Evolutionary conservation across 805 yeast genomes (phyloP).

Genomic region (Wickerhamomyces bisporus): DNA sequence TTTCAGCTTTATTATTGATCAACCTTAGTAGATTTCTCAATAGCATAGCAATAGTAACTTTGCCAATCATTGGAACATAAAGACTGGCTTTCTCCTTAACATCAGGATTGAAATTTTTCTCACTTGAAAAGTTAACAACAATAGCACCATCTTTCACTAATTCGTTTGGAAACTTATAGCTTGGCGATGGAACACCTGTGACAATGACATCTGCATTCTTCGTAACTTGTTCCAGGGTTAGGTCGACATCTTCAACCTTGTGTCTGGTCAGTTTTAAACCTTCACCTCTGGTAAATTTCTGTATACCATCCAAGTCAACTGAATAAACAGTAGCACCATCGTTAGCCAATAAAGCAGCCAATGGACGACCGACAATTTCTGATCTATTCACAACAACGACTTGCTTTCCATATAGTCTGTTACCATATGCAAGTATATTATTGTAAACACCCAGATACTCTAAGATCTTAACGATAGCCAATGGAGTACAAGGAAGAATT

Average conservation of each 20-base stretch:
- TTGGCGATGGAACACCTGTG: constrained; percentile 88
- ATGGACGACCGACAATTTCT: constrained; percentile 95
- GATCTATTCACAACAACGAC: constrained; percentile 87
- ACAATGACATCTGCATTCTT: constrained; percentile 82
- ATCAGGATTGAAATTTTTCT: constrained; percentile 78
- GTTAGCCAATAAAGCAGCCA: constrained; percentile 92
- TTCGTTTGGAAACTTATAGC: constrained; percentile 82
- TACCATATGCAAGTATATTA: constrained; percentile 75
- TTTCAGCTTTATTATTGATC: constrained; percentile 51
- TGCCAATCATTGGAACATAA: constrained; percentile 94
- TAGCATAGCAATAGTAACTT: constrained; percentile 93
- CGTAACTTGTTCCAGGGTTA: constrained; percentile 59
- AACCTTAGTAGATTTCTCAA: constrained; percentile 83
- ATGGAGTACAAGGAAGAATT: constrained; percentile 93
- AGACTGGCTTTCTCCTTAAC: constrained; percentile 84
- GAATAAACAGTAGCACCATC: constrained; percentile 97
- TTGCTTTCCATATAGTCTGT: constrained; percentile 89
- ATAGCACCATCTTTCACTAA: constrained; percentile 82
- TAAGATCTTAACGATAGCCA: constrained; percentile 88
- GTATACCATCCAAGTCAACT: constrained; percentile 81
- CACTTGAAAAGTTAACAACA: constrained; percentile 84
- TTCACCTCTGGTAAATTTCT: constrained; percentile 90
- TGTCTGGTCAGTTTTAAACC: constrained; percentile 79
- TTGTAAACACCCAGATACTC: constrained; percentile 90
- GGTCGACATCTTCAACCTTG: constrained; percentile 58